Conservation (phyloP, 306 rosid genomes). For the Lathyrus aphaca region DNA sequence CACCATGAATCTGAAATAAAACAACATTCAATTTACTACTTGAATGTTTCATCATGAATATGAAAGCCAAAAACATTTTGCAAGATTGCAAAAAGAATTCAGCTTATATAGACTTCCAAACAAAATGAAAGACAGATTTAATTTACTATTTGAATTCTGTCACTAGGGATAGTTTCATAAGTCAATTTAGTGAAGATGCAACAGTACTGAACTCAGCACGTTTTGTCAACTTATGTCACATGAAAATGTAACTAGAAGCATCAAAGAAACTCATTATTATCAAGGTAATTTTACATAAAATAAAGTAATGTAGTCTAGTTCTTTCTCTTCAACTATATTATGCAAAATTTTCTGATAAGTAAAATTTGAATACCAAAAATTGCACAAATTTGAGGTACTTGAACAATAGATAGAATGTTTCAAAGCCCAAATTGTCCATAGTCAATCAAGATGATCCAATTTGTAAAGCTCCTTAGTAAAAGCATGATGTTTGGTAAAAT, state of each 20-base stretch:
- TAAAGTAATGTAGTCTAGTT: constrained; percentile 15
- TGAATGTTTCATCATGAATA: constrained; percentile 69
- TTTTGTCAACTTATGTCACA: constrained; percentile 17
- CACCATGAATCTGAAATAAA: constrained; percentile 79
- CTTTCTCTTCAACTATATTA: constrained; percentile 13
- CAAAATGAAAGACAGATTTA: constrained; percentile 13
- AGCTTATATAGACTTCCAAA: constrained; percentile 28
- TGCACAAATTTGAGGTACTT: neutral
- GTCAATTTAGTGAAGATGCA: constrained; percentile 26
- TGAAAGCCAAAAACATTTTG: constrained; percentile 39
- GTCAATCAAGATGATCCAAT: constrained; percentile 32
- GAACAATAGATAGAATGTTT: constrained; percentile 27
- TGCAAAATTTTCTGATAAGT: neutral
- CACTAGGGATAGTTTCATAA: constrained; percentile 6
- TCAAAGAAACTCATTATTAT: constrained; percentile 14
- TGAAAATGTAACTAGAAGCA: constrained; percentile 16
- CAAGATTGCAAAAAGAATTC: constrained; percentile 17
- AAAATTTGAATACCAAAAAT: constrained; percentile 23
- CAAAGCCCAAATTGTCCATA: constrained; percentile 31
- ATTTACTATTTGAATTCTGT: constrained; percentile 13
- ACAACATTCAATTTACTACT: constrained; percentile 2
- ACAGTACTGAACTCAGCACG: constrained; percentile 21
- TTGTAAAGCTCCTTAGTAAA: constrained; percentile 27
- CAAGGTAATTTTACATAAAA: constrained; percentile 33
- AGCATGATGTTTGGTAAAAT: constrained; percentile 5